phyloP scores from a whole-genome alignment of 192 early-diverging fungal species.

The Pilobolus umbonatus region DNA sequence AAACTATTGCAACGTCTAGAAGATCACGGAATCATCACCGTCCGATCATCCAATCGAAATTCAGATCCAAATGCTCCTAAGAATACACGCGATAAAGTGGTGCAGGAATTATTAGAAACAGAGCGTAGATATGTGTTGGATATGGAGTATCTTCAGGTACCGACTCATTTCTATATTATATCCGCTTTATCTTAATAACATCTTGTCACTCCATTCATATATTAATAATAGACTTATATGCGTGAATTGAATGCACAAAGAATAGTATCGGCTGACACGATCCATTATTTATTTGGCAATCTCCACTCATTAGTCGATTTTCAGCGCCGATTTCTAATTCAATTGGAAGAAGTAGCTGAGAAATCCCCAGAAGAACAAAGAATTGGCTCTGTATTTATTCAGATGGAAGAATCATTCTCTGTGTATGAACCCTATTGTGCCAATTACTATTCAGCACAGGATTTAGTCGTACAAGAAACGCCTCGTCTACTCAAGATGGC shows the following conservation, averaged over 20 bases:
- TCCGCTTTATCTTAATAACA: neutral
- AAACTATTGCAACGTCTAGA: conserved; percentile 76
- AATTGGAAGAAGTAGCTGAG: conserved; percentile 74
- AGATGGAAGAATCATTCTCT: conserved; percentile 72
- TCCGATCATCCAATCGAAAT: conserved; percentile 31
- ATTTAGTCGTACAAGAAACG: conserved; percentile 64
- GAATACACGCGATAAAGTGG: conserved; percentile 80
- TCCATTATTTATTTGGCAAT: conserved; percentile 86
- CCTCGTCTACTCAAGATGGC: conserved; percentile 56
- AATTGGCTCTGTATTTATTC: conserved; percentile 81
- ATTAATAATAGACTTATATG: conserved; percentile 56
- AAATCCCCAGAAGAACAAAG: conserved; percentile 73
- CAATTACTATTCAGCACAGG: conserved; percentile 75
- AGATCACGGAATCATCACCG: conserved; percentile 48
- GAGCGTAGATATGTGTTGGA: conserved; percentile 89
- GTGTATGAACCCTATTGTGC: conserved; percentile 92
- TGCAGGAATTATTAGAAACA: conserved; percentile 87
- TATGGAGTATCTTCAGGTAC: conserved; percentile 71
- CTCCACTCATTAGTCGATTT: conserved; percentile 90
- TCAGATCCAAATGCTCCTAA: conserved; percentile 57
- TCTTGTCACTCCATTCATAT: conserved; percentile 1
- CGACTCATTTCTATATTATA: neutral
- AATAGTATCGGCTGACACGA: conserved; percentile 74
- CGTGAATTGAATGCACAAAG: conserved; percentile 63
- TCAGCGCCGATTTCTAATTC: conserved; percentile 88